Conservation (phyloP, 1,139 yeast species). For the Geotrichum histeridarum region DNA sequence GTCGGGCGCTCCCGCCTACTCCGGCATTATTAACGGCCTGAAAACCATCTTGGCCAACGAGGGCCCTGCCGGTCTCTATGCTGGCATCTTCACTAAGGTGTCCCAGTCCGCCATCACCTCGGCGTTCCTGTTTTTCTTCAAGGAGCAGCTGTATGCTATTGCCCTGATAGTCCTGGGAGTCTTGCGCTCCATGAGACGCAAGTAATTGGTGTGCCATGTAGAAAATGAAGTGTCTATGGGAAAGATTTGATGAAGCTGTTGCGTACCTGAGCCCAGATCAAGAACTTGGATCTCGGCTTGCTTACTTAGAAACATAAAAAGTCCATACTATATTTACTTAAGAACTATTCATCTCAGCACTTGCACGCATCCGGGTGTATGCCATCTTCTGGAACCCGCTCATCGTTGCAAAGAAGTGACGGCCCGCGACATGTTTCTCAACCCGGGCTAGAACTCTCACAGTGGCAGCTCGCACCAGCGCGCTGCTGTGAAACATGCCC, state of each 20-base stretch:
- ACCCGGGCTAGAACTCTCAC: constrained; percentile 33
- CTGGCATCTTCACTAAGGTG: constrained; percentile 74
- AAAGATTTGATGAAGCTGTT: not conserved
- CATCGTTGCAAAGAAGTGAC: constrained; percentile 29
- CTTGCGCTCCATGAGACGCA: constrained; percentile 24
- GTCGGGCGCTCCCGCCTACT: constrained; percentile 30
- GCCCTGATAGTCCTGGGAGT: constrained; percentile 33
- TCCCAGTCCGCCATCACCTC: constrained; percentile 82
- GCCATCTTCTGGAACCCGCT: constrained; percentile 33
- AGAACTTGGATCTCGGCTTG: no score
- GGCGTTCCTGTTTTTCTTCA: constrained; percentile 84
- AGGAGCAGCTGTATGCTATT: constrained; percentile 60
- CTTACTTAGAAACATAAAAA: no score
- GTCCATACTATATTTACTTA: no score
- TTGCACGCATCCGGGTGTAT: constrained; percentile 24
- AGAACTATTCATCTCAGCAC: no score
- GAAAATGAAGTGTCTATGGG: no score
- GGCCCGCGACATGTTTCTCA: constrained; percentile 35
- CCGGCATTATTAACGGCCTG: constrained; percentile 34
- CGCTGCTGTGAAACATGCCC: constrained; percentile 37
- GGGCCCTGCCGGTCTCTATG: constrained; percentile 72
- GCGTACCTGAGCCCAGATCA: no score
- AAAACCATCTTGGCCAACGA: constrained; percentile 55
- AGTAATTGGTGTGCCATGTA: not conserved
- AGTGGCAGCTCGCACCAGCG: constrained; percentile 30